phyloP scores from a whole-genome alignment of 257 asterid species.

The Capsicum rhomboideum region DNA sequence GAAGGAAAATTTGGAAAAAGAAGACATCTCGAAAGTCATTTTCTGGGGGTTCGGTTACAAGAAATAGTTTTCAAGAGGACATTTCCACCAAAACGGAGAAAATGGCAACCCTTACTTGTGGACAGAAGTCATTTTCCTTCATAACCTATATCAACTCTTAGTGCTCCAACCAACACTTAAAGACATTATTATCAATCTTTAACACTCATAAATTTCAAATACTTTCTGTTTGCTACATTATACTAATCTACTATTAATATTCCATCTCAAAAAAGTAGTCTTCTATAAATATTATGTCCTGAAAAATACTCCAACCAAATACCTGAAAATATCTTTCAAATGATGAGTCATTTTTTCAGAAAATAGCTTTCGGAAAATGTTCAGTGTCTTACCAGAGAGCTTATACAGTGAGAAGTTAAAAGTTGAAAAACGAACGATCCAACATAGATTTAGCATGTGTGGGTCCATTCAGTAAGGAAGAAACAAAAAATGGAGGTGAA shows the following conservation, averaged over 20 bases:
- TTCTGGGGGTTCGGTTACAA: not conserved
- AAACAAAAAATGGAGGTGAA: not conserved
- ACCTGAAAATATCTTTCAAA: not conserved
- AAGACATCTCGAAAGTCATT: not conserved
- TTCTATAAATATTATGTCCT: not conserved
- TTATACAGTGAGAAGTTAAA: slow-evolving; percentile 68
- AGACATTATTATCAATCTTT: no score
- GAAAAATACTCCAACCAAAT: not conserved
- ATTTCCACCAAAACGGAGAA: not conserved
- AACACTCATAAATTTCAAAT: no score
- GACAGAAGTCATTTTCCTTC: not conserved
- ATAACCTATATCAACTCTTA: not conserved
- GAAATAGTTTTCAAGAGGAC: not conserved
- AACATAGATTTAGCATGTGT: not conserved
- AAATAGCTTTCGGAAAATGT: not conserved
- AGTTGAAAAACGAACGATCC: not conserved
- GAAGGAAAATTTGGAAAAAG: not conserved
- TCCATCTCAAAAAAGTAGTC: not conserved
- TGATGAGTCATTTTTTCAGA: not conserved
- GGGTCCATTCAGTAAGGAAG: not conserved
- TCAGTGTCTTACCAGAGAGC: slow-evolving; percentile 15
- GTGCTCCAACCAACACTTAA: not conserved
- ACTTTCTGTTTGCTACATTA: no score
- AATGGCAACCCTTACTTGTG: not conserved
- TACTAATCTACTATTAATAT: not conserved